Evolutionary conservation across 441 rosid species (phyloP), one percentile per base, ranked within the genome.

Genomic region (Erodium moschatum): DNA sequence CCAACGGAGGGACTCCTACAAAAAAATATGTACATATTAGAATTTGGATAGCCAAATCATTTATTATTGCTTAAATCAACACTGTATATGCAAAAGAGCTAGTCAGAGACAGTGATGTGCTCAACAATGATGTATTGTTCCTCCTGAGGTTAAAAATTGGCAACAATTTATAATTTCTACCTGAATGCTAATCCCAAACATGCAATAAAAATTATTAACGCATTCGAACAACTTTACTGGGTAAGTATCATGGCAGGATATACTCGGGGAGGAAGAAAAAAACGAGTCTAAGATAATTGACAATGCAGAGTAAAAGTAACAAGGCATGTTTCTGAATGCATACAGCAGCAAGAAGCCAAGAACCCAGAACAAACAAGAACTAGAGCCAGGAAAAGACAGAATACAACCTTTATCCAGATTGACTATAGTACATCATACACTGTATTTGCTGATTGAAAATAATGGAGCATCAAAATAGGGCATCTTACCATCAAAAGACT

Each of bases 1-100:
- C 88, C 83, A 91, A 74, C 61, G 96, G 98, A 80, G 98, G 97
- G 66, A 91, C 87, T 67, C 97, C 98, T 93, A 76, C 44, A 82
- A 56, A 74, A 74, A 56, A 66, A 50, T 67, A 61, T 18, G 16
- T 27, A 66, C 5, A 46, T 50, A 42, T 67, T 31, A 7, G 18
- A 35, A 35, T 33, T 9, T 27, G 16, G 69, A 15, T 27, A 20
- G 33, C 44, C 29, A 65, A 19, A 40, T 42, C 15, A 40, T 52
- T 6, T 31, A 18, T 7, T 19, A 67, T 11, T 56, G 68, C 33
- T 44, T 63, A 40, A 61, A 42, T 58, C 21, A 69, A 69, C 8
- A 46, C 52, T 46, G 52, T 15, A 46, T 46, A 10, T n/a, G 52
- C 52, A 46, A 46, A 44, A 10, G 50, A 44, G 50, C n/a, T 44